Evolutionary conservation across 2,329 filamentous ascomycete species (phyloP), one percentile per base, ranked within the genome.

Genomic region (Apiospora marii): DNA sequence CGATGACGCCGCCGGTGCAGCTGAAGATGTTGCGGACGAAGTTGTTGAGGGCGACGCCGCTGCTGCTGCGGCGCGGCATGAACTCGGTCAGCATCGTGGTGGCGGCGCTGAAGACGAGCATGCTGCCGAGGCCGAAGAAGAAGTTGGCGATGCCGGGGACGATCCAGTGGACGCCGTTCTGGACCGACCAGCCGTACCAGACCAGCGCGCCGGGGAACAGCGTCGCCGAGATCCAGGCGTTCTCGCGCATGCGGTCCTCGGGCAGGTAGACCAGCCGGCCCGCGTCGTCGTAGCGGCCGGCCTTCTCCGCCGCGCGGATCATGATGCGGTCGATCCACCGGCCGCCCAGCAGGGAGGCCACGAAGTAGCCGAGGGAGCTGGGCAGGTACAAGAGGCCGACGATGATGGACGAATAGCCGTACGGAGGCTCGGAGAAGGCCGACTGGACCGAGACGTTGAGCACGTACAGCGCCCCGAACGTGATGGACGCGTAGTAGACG

Each of bases 71-170:
- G 58, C 89, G 87, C 19, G 93, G 93, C 86, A 96, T 92, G 79
- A 96, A 95, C 79, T 96, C 94, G 0, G 94, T 96, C 75, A 96
- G 85, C 92, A 96, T 95, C 0, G 94, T 96, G 0, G 93, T 95
- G 0, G 90, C 87, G 76, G 90, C 88, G 68, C 90, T 88, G 82
- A 94, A 95, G 43, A 95, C 91, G 4, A 96, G 86, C 94, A 97
- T 96, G 44, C 89, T 92, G 2, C 92, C 92, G 4, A 93, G 77
- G 22, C 94, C 94, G 77, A 96, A 96, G 79, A 92, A 88, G 80
- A 94, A 93, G 58, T 92, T 91, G 34, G 91, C 90, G 51, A 93
- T 85, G 75, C 89, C 86, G 72, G 89, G 86, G 41, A 90, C 90
- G 16, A 90, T 81, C 89, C 91, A 93, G 72, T 89, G 86, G 4